These are phyloP conservation scores for Globisporangium alternatum DNA, from an alignment of 352 stramenopile species.

Conservation along the genomic window DNA sequence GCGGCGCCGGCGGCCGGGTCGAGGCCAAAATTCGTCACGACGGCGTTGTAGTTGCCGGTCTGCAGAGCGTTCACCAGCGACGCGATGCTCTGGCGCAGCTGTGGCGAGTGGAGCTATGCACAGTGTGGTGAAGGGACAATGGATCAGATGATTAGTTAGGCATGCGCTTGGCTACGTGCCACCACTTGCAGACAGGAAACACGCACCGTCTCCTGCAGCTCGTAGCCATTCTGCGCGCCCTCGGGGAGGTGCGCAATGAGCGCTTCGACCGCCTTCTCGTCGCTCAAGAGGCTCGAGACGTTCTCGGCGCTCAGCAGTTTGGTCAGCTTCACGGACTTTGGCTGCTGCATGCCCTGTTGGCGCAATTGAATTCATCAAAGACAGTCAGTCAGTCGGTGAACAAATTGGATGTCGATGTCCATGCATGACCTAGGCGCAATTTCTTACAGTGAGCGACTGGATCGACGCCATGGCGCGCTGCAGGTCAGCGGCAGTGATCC, in stretches of 20 bases:
- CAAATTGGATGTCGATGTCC: no score
- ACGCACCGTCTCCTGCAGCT: slow-evolving; percentile 71
- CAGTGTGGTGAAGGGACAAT: background rate
- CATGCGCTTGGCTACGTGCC: no score
- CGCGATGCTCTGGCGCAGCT: slow-evolving; percentile 87
- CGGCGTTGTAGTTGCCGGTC: slow-evolving; percentile 88
- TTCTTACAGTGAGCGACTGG: slow-evolving; percentile 50
- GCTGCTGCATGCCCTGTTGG: slow-evolving; percentile 33
- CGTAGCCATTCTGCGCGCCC: slow-evolving; percentile 63
- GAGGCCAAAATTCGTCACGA: slow-evolving; percentile 90
- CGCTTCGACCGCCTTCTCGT: slow-evolving; percentile 48
- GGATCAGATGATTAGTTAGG: background rate
- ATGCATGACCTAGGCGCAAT: background rate
- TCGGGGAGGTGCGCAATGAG: slow-evolving; percentile 79
- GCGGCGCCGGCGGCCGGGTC: slow-evolving; percentile 67
- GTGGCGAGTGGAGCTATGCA: slow-evolving; percentile 66
- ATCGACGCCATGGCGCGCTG: slow-evolving; percentile 86
- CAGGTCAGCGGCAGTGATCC: slow-evolving; percentile 78
- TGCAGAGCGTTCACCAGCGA: slow-evolving; percentile 82
- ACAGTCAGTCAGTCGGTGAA: background rate
- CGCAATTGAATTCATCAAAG: background rate
- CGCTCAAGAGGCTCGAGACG: slow-evolving; percentile 53
- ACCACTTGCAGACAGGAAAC: background rate
- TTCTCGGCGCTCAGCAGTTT: slow-evolving; percentile 67
- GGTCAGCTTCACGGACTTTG: slow-evolving; percentile 53